These are phyloP conservation scores for Silene noctiflora DNA, from an alignment of 179 eudicot species.

Conservation along the genomic window DNA sequence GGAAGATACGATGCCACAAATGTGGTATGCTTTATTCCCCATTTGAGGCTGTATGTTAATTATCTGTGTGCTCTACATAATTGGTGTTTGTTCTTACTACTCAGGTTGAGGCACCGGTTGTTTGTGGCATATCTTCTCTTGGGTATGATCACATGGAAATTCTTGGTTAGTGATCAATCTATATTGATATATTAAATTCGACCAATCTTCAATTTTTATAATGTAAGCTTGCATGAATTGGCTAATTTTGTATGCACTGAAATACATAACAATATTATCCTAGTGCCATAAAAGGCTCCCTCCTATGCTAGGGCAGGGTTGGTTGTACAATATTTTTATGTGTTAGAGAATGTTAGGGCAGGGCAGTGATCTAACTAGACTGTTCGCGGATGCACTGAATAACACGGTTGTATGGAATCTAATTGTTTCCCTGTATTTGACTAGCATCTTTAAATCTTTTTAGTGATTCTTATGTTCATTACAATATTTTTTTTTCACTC, in stretches of 20 bases:
- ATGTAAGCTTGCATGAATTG: constrained; percentile 4
- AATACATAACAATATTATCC: background rate
- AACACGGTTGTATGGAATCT: background rate
- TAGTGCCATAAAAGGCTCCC: background rate
- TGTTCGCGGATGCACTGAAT: background rate
- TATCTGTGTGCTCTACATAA: constrained; percentile 1
- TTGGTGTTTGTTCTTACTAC: constrained; percentile 22
- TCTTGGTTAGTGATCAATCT: constrained; percentile 71
- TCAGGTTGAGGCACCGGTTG: constrained; percentile 87
- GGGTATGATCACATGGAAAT: constrained; percentile 99
- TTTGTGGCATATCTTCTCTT: constrained; percentile 93
- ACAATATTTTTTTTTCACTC: background rate
- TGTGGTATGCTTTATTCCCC: constrained; percentile 54
- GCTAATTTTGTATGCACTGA: background rate
- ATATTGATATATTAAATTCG: background rate
- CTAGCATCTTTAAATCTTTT: background rate
- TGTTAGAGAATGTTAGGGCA: background rate
- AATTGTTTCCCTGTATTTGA: background rate
- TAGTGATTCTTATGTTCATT: background rate
- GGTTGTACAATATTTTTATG: background rate
- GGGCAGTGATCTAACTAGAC: background rate
- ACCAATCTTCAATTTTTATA: constrained; percentile 3
- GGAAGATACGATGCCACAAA: constrained; percentile 98
- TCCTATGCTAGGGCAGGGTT: background rate
- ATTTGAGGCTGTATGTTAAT: background rate